These are phyloP conservation scores for Euryodendron excelsum DNA, from an alignment of 148 eudicot species.

Conservation along the genomic window DNA sequence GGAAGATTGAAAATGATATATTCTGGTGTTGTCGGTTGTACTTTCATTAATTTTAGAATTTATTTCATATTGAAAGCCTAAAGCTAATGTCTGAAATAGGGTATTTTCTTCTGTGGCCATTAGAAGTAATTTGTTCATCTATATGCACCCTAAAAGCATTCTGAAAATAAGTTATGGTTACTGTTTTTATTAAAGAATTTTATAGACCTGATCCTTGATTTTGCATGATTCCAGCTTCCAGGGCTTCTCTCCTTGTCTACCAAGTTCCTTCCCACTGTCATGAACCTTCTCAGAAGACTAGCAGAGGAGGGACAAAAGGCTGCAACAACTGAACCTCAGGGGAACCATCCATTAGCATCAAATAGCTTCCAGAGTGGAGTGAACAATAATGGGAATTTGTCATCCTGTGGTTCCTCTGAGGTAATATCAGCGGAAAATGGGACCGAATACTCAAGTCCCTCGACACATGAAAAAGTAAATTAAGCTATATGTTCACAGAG, in stretches of 20 bases:
- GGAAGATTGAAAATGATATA: too few species aligned
- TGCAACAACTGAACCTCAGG: conserved; percentile 46
- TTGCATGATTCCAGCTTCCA: conserved; percentile 61
- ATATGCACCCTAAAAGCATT: neutral
- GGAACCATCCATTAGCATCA: conserved; percentile 45
- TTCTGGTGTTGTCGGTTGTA: too few species aligned
- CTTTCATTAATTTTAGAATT: too few species aligned
- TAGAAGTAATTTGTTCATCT: neutral
- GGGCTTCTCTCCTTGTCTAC: conserved; percentile 81
- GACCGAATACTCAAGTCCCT: conserved; percentile 64
- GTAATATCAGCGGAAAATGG: conserved; percentile 57
- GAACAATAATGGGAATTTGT: conserved; percentile 26
- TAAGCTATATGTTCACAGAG: conserved; percentile 10
- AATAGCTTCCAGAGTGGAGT: conserved; percentile 35
- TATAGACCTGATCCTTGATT: conserved; percentile 18
- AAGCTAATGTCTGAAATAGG: too few species aligned
- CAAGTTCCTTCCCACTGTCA: conserved; percentile 79
- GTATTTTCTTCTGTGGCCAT: too few species aligned
- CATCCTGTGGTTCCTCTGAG: conserved; percentile 74
- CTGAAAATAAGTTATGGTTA: conserved; percentile 1
- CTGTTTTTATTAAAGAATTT: neutral
- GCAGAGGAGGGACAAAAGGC: conserved; percentile 75
- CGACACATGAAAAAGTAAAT: conserved; percentile 42
- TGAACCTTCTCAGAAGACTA: conserved; percentile 75
- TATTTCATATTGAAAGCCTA: too few species aligned